Conservation (phyloP, 2,329 filamentous ascomycete genomes). For the Penicillium nordicum region DNA sequence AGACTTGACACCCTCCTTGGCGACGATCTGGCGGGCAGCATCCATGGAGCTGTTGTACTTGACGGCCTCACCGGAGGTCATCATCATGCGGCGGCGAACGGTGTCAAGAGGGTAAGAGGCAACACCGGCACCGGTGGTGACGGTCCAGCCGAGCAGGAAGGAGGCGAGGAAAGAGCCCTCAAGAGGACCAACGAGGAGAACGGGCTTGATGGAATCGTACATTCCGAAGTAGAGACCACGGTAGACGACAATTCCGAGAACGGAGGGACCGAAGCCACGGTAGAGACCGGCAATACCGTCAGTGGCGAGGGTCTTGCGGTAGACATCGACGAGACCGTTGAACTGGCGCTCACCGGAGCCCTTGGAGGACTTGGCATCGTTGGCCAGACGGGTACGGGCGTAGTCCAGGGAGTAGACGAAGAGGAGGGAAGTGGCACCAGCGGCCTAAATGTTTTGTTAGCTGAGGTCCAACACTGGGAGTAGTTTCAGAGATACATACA, state of each 20-base stretch:
- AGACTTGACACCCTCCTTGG: constrained; percentile 94
- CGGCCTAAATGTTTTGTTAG: constrained; percentile 55
- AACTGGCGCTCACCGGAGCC: constrained; percentile 96
- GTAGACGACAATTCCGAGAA: constrained; percentile 99
- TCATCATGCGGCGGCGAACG: constrained; percentile 99
- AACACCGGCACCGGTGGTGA: constrained; percentile 99
- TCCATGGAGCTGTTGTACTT: constrained; percentile 98
- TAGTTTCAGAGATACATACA: constrained; percentile 60
- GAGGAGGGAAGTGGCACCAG: constrained; percentile 98
- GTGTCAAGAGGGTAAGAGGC: constrained; percentile 99
- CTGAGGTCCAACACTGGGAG: not conserved
- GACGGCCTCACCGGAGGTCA: constrained; percentile 93
- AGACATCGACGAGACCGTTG: constrained; percentile 99
- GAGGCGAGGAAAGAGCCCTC: constrained; percentile 99
- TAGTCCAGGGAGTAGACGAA: constrained; percentile 99
- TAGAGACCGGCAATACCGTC: constrained; percentile 99
- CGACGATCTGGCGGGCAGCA: constrained; percentile 92
- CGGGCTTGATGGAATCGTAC: constrained; percentile 99
- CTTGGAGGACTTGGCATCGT: constrained; percentile 99
- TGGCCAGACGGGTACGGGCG: constrained; percentile 99
- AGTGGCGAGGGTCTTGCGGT: constrained; percentile 98
- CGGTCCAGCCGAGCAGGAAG: constrained; percentile 96
- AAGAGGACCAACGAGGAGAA: constrained; percentile 85
- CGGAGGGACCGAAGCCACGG: constrained; percentile 99
- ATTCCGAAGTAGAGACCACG: constrained; percentile 99